Percentiles rank a stretch among this genome's conserved stretches.
Evolutionary conservation across 2,329 filamentous ascomycete genomes (phyloP).

Genomic region (Exserohilum rostratum): DNA sequence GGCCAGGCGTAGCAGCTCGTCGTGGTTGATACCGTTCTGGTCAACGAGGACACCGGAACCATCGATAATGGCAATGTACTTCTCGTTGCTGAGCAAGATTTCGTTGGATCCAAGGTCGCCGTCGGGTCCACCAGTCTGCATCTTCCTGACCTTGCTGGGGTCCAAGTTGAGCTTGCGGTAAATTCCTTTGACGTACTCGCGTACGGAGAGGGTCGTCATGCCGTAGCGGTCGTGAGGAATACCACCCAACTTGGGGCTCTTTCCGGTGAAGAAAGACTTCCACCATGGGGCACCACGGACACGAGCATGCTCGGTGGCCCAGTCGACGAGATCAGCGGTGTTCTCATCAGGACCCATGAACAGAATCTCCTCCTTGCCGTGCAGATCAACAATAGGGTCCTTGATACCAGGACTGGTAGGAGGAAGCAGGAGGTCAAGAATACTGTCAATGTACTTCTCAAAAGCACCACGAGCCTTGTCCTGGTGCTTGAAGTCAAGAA

Average conservation of each 20-base stretch:
- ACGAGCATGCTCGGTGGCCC: conserved; percentile 96
- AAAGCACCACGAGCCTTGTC: conserved; percentile 91
- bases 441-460: conserved; percentile 99
- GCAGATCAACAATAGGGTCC: conserved; percentile 94
- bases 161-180: conserved; percentile 95
- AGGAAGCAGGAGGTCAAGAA: conserved; percentile 89
- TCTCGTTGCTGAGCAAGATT: conserved; percentile 93
- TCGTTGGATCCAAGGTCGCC: conserved; percentile 98
- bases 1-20: conserved; percentile 83
- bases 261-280: conserved; percentile 99
- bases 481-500: conserved; percentile 92
- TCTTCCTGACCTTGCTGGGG: conserved; percentile 81
- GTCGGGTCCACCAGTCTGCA: conserved; percentile 97
- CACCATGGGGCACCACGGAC: conserved; percentile 91
- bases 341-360: conserved; percentile 99
- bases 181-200: conserved; percentile 94
- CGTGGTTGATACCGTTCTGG: conserved; percentile 82
- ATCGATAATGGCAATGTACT: conserved; percentile 94
- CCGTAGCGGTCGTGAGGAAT: conserved; percentile 96
- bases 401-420: conserved; percentile 95
- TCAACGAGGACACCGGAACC: conserved; percentile 94
- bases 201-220: conserved; percentile 96
- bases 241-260: conserved; percentile 92
- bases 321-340: conserved; percentile 94
- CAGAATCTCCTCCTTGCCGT: conserved; percentile 93